Evolutionary conservation across 192 early-diverging fungal genomes (phyloP).

Genomic region (Podochytrium sp.): DNA sequence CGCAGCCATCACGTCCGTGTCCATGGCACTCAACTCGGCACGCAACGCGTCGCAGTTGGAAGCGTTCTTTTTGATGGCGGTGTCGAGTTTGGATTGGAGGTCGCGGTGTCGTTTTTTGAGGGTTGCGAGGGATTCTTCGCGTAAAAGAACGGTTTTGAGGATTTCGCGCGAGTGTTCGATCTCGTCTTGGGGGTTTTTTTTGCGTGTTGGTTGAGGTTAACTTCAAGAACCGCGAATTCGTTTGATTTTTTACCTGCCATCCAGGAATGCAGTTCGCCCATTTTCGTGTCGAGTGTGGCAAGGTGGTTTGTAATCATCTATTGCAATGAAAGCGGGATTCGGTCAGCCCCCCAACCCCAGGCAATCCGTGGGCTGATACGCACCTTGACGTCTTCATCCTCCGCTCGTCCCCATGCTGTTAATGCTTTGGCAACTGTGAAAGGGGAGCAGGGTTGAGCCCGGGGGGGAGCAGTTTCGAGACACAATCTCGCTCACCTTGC

Average conservation of each 20-base stretch:
- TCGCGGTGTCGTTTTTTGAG: constrained; percentile 33
- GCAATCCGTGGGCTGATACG: neutral
- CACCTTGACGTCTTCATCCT: constrained; percentile 41
- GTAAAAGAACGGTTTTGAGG: constrained; percentile 34
- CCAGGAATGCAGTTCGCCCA: constrained; percentile 12
- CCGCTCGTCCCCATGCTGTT: constrained; percentile 36
- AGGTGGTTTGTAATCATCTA: constrained; percentile 41
- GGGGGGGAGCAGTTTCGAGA: neutral
- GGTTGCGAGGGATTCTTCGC: constrained; percentile 26
- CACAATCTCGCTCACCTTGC: constrained; percentile 28
- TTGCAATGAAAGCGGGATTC: neutral
- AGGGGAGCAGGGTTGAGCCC: neutral
- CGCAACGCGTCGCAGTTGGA: constrained; percentile 29
- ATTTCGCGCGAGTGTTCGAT: constrained; percentile 31
- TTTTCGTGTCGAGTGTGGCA: constrained; percentile 16
- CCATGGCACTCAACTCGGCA: constrained; percentile 34
- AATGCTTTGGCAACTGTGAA: constrained; percentile 38
- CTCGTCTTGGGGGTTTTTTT: constrained; percentile 22
- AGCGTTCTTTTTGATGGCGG: constrained; percentile 30
- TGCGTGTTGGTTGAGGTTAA: neutral
- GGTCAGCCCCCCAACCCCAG: too few species aligned
- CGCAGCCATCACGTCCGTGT: constrained; percentile 34
- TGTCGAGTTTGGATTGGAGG: constrained; percentile 35
- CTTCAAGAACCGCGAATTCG: neutral
- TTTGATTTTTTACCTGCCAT: constrained; percentile 27